Percentiles rank a stretch among this genome's conserved stretches.
phyloP scores from a whole-genome alignment of 352 stramenopile genomes.

The Phytophthora pinifolia region DNA sequence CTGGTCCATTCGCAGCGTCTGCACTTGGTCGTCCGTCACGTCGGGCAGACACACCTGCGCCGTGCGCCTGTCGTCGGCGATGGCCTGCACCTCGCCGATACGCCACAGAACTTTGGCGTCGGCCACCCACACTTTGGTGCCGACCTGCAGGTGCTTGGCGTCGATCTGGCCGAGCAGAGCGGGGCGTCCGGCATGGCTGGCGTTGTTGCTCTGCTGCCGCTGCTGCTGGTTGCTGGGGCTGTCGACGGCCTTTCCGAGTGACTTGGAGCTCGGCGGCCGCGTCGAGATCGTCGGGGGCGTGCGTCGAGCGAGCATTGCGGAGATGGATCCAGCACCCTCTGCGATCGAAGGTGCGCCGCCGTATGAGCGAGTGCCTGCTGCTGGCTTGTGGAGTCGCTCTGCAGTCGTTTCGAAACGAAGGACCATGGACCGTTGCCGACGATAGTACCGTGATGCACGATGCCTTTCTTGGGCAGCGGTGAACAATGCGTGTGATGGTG shows the following conservation, averaged over 20 bases:
- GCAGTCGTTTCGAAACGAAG: constrained; percentile 27
- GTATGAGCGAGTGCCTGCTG: constrained; percentile 6
- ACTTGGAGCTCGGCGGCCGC: constrained; percentile 21
- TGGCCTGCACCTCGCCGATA: constrained; percentile 69
- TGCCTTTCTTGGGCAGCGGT: background rate
- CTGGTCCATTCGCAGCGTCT: constrained; percentile 50
- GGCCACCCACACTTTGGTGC: constrained; percentile 75
- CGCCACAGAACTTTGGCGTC: constrained; percentile 78
- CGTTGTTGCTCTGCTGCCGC: constrained; percentile 26
- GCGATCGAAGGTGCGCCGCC: background rate
- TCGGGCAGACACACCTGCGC: constrained; percentile 65
- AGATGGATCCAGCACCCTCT: constrained; percentile 7
- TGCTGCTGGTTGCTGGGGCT: constrained; percentile 20
- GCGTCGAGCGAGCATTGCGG: constrained; percentile 23
- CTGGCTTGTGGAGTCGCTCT: background rate
- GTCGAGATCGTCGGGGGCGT: constrained; percentile 20
- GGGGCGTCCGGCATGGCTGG: constrained; percentile 7
- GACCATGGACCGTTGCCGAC: background rate
- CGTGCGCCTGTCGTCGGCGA: constrained; percentile 46
- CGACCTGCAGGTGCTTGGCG: constrained; percentile 44
- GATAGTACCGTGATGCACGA: background rate
- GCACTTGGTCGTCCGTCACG: constrained; percentile 56
- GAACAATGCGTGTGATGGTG: too few species aligned
- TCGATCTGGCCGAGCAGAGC: constrained; percentile 48
- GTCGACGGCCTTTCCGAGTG: constrained; percentile 20